These are phyloP conservation scores for Fusarium nygamai DNA, from an alignment of 2,329 filamentous ascomycete species.

Conservation along the genomic window DNA sequence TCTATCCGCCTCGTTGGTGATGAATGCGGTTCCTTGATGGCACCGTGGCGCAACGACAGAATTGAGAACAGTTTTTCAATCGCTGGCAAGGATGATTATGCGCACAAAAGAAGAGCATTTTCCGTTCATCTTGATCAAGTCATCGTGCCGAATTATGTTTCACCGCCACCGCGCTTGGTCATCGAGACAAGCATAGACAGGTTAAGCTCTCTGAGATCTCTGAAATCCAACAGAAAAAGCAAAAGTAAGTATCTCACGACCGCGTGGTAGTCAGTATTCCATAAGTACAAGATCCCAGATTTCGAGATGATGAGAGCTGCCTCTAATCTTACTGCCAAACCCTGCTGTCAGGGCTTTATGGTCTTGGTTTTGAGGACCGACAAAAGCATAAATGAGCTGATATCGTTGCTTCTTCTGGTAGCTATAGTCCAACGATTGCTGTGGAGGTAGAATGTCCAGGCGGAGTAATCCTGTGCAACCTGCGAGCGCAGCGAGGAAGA, in stretches of 20 bases:
- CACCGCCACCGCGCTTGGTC: accelerated
- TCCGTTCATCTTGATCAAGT: background rate
- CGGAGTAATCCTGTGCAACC: constrained; percentile 43
- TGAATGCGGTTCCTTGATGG: background rate
- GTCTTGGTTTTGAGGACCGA: too few species aligned
- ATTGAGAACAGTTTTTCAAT: too few species aligned
- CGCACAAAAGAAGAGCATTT: background rate
- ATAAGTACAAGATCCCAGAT: background rate
- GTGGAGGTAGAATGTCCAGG: accelerated
- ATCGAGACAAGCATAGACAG: accelerated
- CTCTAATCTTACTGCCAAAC: accelerated
- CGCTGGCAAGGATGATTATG: background rate
- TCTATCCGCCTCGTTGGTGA: background rate
- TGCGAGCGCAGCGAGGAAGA: constrained; percentile 50
- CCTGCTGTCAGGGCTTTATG: accelerated
- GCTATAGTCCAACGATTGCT: accelerated
- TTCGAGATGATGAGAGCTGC: background rate
- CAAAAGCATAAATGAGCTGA: accelerated
- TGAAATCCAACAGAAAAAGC: accelerated
- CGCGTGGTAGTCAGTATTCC: too few species aligned
- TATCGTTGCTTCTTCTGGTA: accelerated
- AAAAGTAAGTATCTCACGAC: accelerated
- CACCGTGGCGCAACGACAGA: background rate
- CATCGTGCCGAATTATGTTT: accelerated
- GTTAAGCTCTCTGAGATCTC: accelerated